These are phyloP conservation scores for Claviceps sp. DNA, from an alignment of 2,329 filamentous ascomycete species.

Conservation along the genomic window DNA sequence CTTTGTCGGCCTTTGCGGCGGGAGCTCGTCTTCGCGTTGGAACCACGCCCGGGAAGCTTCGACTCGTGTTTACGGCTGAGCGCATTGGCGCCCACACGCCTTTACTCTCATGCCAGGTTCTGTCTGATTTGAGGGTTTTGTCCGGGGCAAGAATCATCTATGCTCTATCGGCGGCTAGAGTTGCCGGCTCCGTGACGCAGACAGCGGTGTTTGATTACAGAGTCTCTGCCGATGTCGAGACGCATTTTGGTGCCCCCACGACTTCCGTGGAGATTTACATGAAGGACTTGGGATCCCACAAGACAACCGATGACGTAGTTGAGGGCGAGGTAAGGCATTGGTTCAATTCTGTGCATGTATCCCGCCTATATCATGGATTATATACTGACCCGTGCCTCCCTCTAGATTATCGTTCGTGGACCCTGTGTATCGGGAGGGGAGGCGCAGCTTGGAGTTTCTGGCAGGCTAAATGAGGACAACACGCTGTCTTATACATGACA, in stretches of 20 bases:
- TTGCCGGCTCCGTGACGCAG: constrained; percentile 84
- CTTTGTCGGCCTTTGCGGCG: constrained; percentile 37
- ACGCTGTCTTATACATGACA: constrained; percentile 46
- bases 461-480: constrained; percentile 56
- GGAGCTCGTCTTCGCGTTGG: constrained; percentile 47
- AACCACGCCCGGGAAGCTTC: constrained; percentile 56
- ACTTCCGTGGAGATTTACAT: constrained; percentile 69
- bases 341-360: not conserved
- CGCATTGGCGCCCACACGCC: constrained; percentile 49
- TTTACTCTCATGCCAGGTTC: constrained; percentile 50
- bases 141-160: constrained; percentile 72
- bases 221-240: constrained; percentile 25
- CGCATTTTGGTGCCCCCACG: constrained; percentile 72
- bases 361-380: not conserved
- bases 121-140: constrained; percentile 74
- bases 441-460: constrained; percentile 48
- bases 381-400: not conserved
- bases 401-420: constrained; percentile 57
- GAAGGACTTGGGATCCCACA: constrained; percentile 44
- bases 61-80: constrained; percentile 70
- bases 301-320: constrained; percentile 48
- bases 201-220: constrained; percentile 83
- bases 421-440: constrained; percentile 60
- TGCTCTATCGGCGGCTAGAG: constrained; percentile 64
- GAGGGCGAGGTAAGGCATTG: constrained; percentile 46